These are phyloP conservation scores for Colletotrichum melonis DNA, from an alignment of 2,329 filamentous ascomycete genomes.

Conservation along the genomic window DNA sequence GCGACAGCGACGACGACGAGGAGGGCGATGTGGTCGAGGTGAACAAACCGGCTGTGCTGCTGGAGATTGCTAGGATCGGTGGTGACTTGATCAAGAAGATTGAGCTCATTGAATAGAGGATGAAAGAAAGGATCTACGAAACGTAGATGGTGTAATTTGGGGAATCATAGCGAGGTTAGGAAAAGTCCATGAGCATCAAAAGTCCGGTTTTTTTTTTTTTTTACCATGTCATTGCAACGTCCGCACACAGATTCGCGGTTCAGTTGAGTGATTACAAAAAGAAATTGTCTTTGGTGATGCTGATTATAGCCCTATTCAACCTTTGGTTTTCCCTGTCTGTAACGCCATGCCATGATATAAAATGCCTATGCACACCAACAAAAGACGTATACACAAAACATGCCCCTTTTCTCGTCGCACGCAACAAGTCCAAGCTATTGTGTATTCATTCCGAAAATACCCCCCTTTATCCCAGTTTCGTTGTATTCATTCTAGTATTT, in stretches of 20 bases:
- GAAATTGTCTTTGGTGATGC: constrained; percentile 27
- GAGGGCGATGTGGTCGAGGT: constrained; percentile 66
- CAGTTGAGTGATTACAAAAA: neutral
- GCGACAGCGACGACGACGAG: constrained; percentile 44
- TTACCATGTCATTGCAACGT: too few species aligned
- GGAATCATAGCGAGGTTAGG: constrained; percentile 4
- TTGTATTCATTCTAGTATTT: constrained; percentile 30
- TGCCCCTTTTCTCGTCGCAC: neutral
- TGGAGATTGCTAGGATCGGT: constrained; percentile 78
- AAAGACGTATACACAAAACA: constrained; percentile 26
- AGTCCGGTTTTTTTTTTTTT: neutral
- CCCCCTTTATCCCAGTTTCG: neutral
- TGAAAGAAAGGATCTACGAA: neutral
- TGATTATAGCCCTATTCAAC: constrained; percentile 33
- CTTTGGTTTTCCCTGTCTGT: constrained; percentile 23
- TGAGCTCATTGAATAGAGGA: constrained; percentile 54
- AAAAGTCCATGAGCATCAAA: neutral
- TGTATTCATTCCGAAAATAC: neutral
- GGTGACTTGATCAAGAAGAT: constrained; percentile 76
- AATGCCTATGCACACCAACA: constrained; percentile 44
- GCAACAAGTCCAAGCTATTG: constrained; percentile 1
- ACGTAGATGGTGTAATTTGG: neutral
- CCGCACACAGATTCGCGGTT: neutral
- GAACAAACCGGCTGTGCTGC: constrained; percentile 74
- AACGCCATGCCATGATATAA: constrained; percentile 54